These are phyloP conservation scores for Trametes villosa DNA, from an alignment of 768 basidiomycete species.

Conservation along the genomic window DNA sequence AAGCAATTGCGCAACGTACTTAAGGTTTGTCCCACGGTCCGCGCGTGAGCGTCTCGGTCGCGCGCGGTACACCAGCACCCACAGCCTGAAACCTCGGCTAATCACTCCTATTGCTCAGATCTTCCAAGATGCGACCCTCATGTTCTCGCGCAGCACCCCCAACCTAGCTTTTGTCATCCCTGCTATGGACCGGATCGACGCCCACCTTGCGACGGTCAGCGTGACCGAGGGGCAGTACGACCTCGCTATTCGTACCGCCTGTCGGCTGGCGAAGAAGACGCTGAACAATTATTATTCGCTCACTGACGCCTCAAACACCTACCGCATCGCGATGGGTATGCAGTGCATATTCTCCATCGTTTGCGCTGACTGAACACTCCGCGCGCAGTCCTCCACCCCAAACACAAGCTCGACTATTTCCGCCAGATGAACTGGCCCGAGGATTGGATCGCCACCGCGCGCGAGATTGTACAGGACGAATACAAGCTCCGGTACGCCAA, in stretches of 20 bases:
- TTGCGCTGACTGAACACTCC: not conserved
- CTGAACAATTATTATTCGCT: constrained; percentile 39
- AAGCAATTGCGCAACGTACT: no score
- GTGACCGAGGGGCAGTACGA: not conserved
- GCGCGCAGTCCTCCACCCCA: constrained; percentile 17
- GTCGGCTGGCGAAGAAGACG: constrained; percentile 31
- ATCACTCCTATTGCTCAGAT: no score
- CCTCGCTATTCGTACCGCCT: constrained; percentile 28
- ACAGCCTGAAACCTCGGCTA: no score
- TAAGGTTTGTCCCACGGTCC: no score
- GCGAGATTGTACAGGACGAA: not conserved
- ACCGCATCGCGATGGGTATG: constrained; percentile 41
- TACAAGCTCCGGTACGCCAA: not conserved
- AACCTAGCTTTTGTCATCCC: constrained; percentile 1
- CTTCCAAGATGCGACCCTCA: not conserved
- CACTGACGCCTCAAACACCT: constrained; percentile 37
- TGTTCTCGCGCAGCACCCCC: not conserved
- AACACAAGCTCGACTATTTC: constrained; percentile 19
- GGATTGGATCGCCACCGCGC: constrained; percentile 9
- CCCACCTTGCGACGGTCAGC: constrained; percentile 6
- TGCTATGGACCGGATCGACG: not conserved
- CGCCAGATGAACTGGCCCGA: constrained; percentile 1
- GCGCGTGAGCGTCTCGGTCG: no score
- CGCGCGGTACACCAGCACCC: no score
- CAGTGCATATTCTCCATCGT: not conserved